These are phyloP conservation scores for Lodderomyces margitis DNA, from an alignment of 1,139 yeast species.

Conservation along the genomic window DNA sequence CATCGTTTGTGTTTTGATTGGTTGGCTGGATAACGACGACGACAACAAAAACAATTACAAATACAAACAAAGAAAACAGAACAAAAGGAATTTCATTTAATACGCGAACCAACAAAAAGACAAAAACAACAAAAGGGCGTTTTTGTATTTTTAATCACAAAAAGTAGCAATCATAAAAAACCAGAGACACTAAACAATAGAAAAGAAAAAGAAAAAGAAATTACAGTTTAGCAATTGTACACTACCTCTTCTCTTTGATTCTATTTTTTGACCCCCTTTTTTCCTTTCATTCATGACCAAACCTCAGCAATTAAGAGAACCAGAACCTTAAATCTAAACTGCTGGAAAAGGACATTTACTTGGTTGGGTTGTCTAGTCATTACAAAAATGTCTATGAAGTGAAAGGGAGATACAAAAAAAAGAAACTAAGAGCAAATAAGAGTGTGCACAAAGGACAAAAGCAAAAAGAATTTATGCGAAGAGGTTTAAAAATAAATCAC, in stretches of 20 bases:
- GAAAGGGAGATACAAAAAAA: no score
- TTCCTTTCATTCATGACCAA: no score
- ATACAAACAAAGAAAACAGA: background rate
- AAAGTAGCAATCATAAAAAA: constrained; percentile 1
- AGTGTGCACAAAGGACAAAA: background rate
- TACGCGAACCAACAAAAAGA: background rate
- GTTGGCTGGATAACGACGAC: no score
- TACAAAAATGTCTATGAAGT: no score
- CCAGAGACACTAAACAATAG: no score
- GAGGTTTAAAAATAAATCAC: constrained; percentile 1
- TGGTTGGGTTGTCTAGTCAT: background rate
- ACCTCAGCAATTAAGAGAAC: no score
- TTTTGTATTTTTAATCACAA: background rate
- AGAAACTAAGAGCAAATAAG: no score
- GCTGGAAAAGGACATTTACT: no score
- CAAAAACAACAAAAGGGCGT: background rate
- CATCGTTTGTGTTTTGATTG: no score
- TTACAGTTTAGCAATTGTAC: background rate
- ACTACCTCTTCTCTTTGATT: constrained; percentile 1
- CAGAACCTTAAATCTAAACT: no score
- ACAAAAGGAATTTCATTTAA: constrained; percentile 2
- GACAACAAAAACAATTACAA: background rate
- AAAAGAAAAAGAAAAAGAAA: background rate
- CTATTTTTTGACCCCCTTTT: no score
- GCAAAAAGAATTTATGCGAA: background rate